Percentiles rank a stretch among this genome's conserved stretches.
These are phyloP conservation scores for Nothomitra cinnamomea DNA, from an alignment of 2,329 filamentous ascomycete species.

Conservation along the genomic window DNA sequence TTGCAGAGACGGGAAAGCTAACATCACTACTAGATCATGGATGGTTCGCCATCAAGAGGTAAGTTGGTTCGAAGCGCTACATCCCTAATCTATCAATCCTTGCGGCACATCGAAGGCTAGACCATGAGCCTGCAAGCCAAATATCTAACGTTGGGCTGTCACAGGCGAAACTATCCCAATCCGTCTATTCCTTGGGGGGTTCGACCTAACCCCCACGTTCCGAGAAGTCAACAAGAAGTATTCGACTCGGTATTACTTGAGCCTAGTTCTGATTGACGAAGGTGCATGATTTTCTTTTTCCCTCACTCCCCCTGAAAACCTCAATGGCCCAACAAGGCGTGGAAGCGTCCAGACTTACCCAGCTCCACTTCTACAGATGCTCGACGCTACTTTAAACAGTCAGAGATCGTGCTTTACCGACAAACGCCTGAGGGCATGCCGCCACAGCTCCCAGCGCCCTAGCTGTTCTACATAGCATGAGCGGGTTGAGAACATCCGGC, in stretches of 20 bases:
- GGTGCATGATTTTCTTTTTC: constrained; percentile 32
- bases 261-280: constrained; percentile 88
- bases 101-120: too few species aligned
- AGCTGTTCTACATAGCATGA: too few species aligned
- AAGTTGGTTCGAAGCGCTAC: constrained; percentile 16
- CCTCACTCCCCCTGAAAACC: background rate
- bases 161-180: constrained; percentile 83
- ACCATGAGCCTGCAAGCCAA: background rate
- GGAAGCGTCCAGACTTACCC: constrained; percentile 12
- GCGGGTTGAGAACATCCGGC: too few species aligned
- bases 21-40: constrained; percentile 62
- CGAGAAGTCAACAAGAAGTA: constrained; percentile 99
- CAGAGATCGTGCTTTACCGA: constrained; percentile 90
- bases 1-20: constrained; percentile 6
- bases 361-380: constrained; percentile 45
- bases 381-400: constrained; percentile 96
- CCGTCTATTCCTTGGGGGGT: constrained; percentile 87
- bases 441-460: background rate
- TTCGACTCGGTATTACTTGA: constrained; percentile 93
- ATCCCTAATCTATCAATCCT: too few species aligned
- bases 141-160: background rate
- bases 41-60: constrained; percentile 91
- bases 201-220: constrained; percentile 95
- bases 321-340: too few species aligned
- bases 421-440: constrained; percentile 36